Conservation (phyloP, 208 protist genomes). For the Trichomonas vaginalis region DNA sequence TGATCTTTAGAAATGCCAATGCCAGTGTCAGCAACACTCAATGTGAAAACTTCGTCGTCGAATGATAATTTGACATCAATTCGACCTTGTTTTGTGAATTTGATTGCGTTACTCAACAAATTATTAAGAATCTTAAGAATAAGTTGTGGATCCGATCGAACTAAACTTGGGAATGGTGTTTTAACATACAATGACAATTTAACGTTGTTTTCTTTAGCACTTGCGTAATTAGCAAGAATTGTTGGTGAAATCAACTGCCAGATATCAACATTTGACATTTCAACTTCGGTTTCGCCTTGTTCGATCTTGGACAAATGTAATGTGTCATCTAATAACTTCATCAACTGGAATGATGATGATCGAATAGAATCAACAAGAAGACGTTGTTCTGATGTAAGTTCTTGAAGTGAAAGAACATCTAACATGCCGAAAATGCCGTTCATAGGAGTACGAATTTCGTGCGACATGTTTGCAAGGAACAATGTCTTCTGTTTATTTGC, state of each 20-base stretch:
- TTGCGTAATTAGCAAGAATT: not conserved
- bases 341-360: not conserved
- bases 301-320: constrained; percentile 17
- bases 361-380: not conserved
- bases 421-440: constrained; percentile 22
- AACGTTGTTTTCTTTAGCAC: not conserved
- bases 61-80: not conserved
- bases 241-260: not conserved
- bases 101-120: constrained; percentile 38
- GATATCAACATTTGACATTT: not conserved
- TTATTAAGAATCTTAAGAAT: constrained; percentile 38
- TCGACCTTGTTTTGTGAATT: constrained; percentile 33
- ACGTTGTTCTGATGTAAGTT: not conserved
- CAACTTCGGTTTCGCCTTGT: not conserved
- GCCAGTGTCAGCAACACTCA: not conserved
- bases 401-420: not conserved
- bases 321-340: constrained; percentile 11
- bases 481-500: not conserved
- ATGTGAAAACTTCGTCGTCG: not conserved
- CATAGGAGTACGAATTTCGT: constrained; percentile 23
- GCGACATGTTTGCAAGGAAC: constrained; percentile 19
- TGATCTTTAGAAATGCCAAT: not conserved
- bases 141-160: not conserved
- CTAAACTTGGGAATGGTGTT: not conserved
- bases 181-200: not conserved